Evolutionary conservation across 257 asterid genomes (phyloP).

Genomic region (Cinchona pubescens): DNA sequence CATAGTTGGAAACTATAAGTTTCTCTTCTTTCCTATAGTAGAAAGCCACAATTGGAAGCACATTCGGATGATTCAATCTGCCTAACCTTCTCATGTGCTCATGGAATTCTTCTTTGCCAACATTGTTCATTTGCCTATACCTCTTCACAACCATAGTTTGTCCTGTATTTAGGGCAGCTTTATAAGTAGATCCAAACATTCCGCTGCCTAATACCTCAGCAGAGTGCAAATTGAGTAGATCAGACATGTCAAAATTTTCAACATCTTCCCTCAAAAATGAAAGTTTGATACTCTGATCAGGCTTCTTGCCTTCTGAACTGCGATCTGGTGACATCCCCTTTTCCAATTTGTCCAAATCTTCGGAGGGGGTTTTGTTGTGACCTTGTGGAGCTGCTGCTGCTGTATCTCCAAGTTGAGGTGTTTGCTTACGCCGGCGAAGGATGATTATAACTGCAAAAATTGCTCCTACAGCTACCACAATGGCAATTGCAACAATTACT

Average conservation of each 20-base stretch:
- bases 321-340: slow-evolving; percentile 43
- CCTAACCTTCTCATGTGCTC: slow-evolving; percentile 97
- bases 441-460: slow-evolving; percentile 44
- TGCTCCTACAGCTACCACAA: slow-evolving; percentile 37
- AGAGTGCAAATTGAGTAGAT: slow-evolving; percentile 76
- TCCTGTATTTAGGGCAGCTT: slow-evolving; percentile 53
- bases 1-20: slow-evolving; percentile 58
- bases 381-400: slow-evolving; percentile 3
- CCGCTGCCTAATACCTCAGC: slow-evolving; percentile 93
- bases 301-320: slow-evolving; percentile 20
- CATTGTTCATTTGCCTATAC: slow-evolving; percentile 72
- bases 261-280: slow-evolving; percentile 58
- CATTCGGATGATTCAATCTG: slow-evolving; percentile 53
- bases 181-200: slow-evolving; percentile 71
- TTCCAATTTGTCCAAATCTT: slow-evolving; percentile 50
- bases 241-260: slow-evolving; percentile 65
- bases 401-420: slow-evolving; percentile 15
- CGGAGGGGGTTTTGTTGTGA: slow-evolving; percentile 3
- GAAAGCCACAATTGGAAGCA: slow-evolving; percentile 72
- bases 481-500: slow-evolving; percentile 30
- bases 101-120: slow-evolving; percentile 62
- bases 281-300: slow-evolving; percentile 46
- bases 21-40: slow-evolving; percentile 90
- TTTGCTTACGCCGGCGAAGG: slow-evolving; percentile 36
- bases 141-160: slow-evolving; percentile 77